Evolutionary conservation across 192 early-diverging fungal species (phyloP), one percentile per base, ranked within the genome.

Genomic region (Entomortierella parvispora): DNA sequence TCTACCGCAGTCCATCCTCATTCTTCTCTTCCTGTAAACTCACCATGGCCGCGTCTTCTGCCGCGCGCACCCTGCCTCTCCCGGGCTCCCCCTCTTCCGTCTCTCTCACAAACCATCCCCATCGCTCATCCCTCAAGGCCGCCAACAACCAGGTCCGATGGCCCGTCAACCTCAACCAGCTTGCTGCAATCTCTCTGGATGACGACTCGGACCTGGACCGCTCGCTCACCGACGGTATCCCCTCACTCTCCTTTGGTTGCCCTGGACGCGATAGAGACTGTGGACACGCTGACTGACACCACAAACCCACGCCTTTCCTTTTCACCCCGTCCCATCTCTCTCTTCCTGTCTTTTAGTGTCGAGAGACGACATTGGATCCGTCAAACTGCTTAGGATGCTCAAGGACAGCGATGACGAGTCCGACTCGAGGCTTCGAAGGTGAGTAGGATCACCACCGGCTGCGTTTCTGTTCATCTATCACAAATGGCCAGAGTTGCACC

Each of bases 341-440:
- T 20, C n/a, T 1, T 48, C 8, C 31, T 15, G 47, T 0, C 40
- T 17, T 15, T 1, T 22, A 70, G 74, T 33, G 18, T 68, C 74
- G 6, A 68, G 48, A 14, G 56, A 77, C 18, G 65, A 77, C 23
- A 62, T 77, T 14, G 65, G 74, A 0, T 77, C 74, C n/a, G 74
- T 77, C 55, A 68, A 26, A 23, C 54, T 77, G 48, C 42, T 77
- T 23, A 53, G 32, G 32, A 64, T 77, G 58, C 65, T 77, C 28
- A 77, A 77, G 54, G 74, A 77, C n/a, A 77, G 74, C 48, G 74
- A 77, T 29, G 74, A 77, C 49, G 74, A 77, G 45, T 66, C 65
- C 4, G 28, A 46, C n/a, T 25, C 60, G 23, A 67, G 48, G 32
- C 60, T 68, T 18, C 49, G 58, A 77, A 63, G 74, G 74, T 77